Percentiles rank a stretch among this genome's conserved stretches.
Conservation (phyloP, 805 yeast genomes). For the Clavispora vitiphila region DNA sequence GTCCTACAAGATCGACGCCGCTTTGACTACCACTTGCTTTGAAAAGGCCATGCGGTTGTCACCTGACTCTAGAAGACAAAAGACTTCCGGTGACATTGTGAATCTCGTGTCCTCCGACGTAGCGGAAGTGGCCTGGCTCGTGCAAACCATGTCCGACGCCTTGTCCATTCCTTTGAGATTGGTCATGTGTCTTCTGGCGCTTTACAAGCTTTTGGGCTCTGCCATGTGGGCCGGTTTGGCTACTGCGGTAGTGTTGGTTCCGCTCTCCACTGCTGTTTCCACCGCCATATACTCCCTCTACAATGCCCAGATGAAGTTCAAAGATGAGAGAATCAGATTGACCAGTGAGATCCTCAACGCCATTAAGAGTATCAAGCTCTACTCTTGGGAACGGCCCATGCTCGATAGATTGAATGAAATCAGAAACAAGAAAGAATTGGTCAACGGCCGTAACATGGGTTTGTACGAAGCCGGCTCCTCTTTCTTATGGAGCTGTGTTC, state of each 20-base stretch:
- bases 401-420: conserved; percentile 44
- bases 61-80: conserved; percentile 52
- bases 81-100: conserved; percentile 74
- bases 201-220: conserved; percentile 52
- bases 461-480: conserved; percentile 26
- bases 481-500: conserved; percentile 36
- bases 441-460: conserved; percentile 44
- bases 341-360: conserved; percentile 57
- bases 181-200: conserved; percentile 47
- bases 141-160: conserved; percentile 53
- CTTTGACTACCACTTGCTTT: conserved; percentile 64
- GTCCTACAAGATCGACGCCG: conserved; percentile 28
- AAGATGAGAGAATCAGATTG: conserved; percentile 54
- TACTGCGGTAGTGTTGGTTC: conserved; percentile 52
- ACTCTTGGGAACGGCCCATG: conserved; percentile 70
- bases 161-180: conserved; percentile 45
- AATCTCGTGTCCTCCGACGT: conserved; percentile 78
- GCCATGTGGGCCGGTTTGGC: conserved; percentile 56
- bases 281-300: conserved; percentile 39
- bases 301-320: conserved; percentile 55
- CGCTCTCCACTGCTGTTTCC: conserved; percentile 48
- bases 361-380: conserved; percentile 61
- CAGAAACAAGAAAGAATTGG: conserved; percentile 56
- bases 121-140: conserved; percentile 46
- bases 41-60: conserved; percentile 68